phyloP scores from a whole-genome alignment of 2,329 filamentous ascomycete species.

The Ustulina deusta region DNA sequence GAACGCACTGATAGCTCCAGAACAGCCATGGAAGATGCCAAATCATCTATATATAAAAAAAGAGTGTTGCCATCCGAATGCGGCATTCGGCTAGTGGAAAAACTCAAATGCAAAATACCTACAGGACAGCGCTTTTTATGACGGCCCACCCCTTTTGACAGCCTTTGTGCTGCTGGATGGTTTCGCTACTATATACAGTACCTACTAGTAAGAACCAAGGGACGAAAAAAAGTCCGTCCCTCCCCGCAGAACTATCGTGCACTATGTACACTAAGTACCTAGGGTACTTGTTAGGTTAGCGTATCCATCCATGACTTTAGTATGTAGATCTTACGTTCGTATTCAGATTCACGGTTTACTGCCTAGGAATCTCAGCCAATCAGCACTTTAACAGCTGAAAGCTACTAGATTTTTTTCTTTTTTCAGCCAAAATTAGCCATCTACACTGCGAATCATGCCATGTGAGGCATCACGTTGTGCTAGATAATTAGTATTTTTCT shows the following conservation, averaged over 20 bases:
- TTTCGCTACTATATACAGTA: no score
- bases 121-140: no score
- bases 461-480: background rate
- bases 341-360: conserved; percentile 14
- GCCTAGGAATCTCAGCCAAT: background rate
- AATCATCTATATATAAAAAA: conserved; percentile 11
- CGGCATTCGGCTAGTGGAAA: conserved; percentile 9
- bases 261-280: background rate
- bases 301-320: conserved; percentile 6
- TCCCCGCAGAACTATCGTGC: background rate
- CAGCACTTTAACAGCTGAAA: conserved; percentile 32
- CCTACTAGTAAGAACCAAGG: background rate
- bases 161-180: background rate
- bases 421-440: conserved; percentile 7
- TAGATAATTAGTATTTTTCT: conserved; percentile 1
- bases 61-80: conserved; percentile 15
- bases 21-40: background rate
- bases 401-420: conserved; percentile 12
- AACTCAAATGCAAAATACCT: conserved; percentile 12
- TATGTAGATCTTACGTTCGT: conserved; percentile 26
- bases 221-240: background rate
- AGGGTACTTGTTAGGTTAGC: background rate
- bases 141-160: no score
- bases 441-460: background rate
- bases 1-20: background rate